A percentile compares a stretch with the other conserved stretches of the same genome.
phyloP scores from a whole-genome alignment of 768 basidiomycete species.

The Mycena rosella region DNA sequence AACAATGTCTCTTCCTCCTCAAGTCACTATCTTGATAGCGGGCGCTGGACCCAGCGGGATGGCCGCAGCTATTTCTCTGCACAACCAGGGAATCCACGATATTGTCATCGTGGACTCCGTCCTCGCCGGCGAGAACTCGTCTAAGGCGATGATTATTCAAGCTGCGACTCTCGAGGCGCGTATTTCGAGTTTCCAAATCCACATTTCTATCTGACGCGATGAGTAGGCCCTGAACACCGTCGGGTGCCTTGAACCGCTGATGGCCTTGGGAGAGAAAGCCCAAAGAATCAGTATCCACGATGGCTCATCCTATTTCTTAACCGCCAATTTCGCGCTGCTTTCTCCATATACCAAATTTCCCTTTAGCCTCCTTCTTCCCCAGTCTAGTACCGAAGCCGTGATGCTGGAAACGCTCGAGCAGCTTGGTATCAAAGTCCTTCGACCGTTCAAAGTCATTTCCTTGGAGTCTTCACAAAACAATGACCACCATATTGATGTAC shows the following conservation, averaged over 20 bases:
- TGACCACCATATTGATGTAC: slow-evolving; percentile 48
- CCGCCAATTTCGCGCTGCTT: slow-evolving; percentile 52
- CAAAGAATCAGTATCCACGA: no score
- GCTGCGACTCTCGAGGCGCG: slow-evolving; percentile 65
- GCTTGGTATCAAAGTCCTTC: slow-evolving; percentile 48
- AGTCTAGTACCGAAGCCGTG: slow-evolving; percentile 57
- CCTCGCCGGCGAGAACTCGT: slow-evolving; percentile 47
- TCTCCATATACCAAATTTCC: no score
- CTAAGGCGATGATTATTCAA: slow-evolving; percentile 62
- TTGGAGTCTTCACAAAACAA: slow-evolving; percentile 47
- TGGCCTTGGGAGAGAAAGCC: no score
- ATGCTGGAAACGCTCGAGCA: slow-evolving; percentile 51
- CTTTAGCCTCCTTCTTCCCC: no score
- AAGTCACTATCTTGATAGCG: not conserved
- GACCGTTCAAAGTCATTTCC: slow-evolving; percentile 55
- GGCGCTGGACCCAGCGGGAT: not conserved
- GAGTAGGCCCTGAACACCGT: no score
- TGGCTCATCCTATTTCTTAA: no score
- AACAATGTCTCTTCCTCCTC: no score
- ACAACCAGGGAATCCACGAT: slow-evolving; percentile 55
- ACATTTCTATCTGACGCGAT: no score
- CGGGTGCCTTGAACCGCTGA: no score
- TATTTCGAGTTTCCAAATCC: no score
- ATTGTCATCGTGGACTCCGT: slow-evolving; percentile 58
- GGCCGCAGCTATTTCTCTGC: slow-evolving; percentile 39